A percentile compares a stretch with the other conserved stretches of the same genome.
Evolutionary conservation across 352 stramenopile genomes (phyloP).

Genomic region (Pythium aquatile): DNA sequence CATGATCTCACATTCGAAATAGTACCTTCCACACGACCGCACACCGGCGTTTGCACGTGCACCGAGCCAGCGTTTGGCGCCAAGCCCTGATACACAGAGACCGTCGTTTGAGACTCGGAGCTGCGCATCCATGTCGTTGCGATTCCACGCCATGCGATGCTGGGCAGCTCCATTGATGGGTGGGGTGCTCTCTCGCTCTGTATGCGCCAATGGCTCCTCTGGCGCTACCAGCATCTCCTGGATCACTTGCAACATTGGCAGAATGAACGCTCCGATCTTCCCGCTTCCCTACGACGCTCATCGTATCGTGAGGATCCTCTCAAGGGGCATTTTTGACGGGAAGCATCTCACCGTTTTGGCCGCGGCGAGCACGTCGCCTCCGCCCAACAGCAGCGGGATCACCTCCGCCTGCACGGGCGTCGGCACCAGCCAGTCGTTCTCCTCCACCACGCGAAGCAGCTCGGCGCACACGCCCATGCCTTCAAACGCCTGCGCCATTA

Average conservation of each 20-base stretch:
- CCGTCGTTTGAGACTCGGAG: not conserved
- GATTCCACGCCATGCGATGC: not conserved
- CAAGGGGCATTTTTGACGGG: too few relatives aligned
- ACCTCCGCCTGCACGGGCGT: slow-evolving; percentile 11
- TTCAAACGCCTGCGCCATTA: slow-evolving; percentile 9
- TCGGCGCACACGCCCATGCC: slow-evolving; percentile 17
- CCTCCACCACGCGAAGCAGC: slow-evolving; percentile 10
- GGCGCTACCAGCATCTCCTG: not conserved
- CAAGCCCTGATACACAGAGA: not conserved
- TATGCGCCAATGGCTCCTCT: too few relatives aligned
- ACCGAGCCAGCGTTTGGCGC: not conserved
- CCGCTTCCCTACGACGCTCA: not conserved
- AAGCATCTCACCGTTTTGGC: not conserved
- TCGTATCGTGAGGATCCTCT: too few relatives aligned
- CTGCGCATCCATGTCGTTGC: not conserved
- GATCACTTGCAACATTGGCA: not conserved
- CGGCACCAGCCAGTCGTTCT: slow-evolving; percentile 17
- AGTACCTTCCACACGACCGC: not conserved
- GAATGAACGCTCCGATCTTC: not conserved
- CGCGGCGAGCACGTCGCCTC: not conserved
- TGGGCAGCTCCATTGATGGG: not conserved
- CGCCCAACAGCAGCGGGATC: slow-evolving; percentile 1
- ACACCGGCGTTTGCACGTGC: not conserved
- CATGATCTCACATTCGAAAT: not conserved
- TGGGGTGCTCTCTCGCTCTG: not conserved